Evolutionary conservation across 169 alveolate genomes (phyloP).

Genomic region (Eimeria mitis): DNA sequence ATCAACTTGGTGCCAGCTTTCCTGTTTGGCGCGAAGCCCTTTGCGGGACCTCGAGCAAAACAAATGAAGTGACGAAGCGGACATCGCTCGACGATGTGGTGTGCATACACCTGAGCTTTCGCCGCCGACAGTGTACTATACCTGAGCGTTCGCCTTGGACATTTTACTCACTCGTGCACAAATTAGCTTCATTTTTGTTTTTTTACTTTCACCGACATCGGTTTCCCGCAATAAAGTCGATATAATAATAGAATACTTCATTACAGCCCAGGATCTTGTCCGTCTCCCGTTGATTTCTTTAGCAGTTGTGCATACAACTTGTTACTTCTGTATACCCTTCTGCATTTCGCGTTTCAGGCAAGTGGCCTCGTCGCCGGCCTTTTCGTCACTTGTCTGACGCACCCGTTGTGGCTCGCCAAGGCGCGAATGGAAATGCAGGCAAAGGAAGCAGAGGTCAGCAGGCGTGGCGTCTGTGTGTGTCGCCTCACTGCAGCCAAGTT

Average conservation of each 20-base stretch:
- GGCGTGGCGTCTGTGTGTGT: not conserved
- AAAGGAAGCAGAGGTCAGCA: slow-evolving; percentile 75
- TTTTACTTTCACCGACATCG: not conserved
- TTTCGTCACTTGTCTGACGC: slow-evolving; percentile 64
- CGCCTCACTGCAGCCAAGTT: not conserved
- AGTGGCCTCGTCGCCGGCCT: slow-evolving; percentile 79
- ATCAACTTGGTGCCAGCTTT: slow-evolving; percentile 16
- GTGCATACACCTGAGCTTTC: slow-evolving; percentile 18
- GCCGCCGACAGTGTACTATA: not conserved
- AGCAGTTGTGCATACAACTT: not conserved
- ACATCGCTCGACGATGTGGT: slow-evolving; percentile 58
- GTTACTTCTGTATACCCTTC: not conserved
- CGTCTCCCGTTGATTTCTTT: not conserved
- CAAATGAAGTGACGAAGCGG: slow-evolving; percentile 45
- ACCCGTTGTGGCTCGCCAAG: slow-evolving; percentile 82
- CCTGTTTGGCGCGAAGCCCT: slow-evolving; percentile 44
- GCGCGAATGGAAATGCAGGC: slow-evolving; percentile 84
- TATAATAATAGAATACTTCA: not conserved
- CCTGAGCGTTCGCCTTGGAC: not conserved
- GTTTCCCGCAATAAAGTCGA: not conserved
- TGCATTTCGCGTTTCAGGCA: slow-evolving; percentile 43
- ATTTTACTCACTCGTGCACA: not conserved
- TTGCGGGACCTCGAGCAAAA: not conserved
- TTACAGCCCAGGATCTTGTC: not conserved
- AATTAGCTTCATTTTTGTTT: not conserved